These are phyloP conservation scores for Flaveria sonorensis DNA, from an alignment of 129 eudicot species.

Conservation along the genomic window DNA sequence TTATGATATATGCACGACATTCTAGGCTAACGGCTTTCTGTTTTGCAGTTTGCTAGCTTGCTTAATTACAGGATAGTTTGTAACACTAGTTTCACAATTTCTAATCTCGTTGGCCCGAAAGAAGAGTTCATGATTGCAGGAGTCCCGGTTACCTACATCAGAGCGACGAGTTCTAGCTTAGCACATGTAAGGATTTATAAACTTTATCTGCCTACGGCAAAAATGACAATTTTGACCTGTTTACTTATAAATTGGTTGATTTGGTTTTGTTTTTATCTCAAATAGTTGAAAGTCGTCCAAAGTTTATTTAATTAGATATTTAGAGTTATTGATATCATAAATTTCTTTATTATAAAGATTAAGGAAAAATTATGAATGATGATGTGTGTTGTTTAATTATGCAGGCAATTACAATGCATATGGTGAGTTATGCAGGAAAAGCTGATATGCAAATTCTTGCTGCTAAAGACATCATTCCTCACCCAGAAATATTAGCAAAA, in stretches of 20 bases:
- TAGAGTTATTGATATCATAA: too few relatives aligned
- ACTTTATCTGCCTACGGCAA: background rate
- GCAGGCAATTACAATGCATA: too few relatives aligned
- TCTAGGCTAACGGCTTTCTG: background rate
- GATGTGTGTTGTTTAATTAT: background rate
- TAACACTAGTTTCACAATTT: slow-evolving; percentile 71
- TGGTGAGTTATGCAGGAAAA: slow-evolving; percentile 66
- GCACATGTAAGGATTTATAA: slow-evolving; percentile 59
- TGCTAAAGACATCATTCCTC: slow-evolving; percentile 80
- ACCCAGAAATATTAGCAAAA: slow-evolving; percentile 65
- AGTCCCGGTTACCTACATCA: slow-evolving; percentile 52
- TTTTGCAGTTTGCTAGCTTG: slow-evolving; percentile 55
- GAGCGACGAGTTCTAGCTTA: slow-evolving; percentile 55
- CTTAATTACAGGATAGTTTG: slow-evolving; percentile 62
- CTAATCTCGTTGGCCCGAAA: slow-evolving; percentile 73
- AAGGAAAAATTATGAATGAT: background rate
- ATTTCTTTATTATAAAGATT: background rate
- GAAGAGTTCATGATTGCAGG: slow-evolving; percentile 66
- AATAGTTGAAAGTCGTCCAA: background rate
- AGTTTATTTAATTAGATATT: too few relatives aligned
- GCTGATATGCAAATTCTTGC: slow-evolving; percentile 83
- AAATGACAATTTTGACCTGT: background rate
- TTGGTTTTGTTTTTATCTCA: background rate
- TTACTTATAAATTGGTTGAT: background rate
- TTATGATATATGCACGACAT: background rate